These are phyloP conservation scores for Apiospora hydei DNA, from an alignment of 2,329 filamentous ascomycete species.

Conservation along the genomic window DNA sequence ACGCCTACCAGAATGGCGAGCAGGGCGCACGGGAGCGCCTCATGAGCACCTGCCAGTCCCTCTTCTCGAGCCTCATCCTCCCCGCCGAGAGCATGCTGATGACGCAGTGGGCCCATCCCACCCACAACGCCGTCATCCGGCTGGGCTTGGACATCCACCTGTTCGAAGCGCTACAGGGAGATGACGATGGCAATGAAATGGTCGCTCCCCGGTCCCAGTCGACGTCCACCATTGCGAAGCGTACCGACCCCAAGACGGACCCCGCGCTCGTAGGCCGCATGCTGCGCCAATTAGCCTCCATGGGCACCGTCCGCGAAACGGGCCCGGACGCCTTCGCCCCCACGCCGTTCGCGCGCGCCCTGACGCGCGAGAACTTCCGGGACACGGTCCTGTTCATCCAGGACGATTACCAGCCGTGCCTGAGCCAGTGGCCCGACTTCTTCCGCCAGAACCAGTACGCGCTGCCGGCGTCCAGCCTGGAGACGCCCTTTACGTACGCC, in stretches of 20 bases:
- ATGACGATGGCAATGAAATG: background rate
- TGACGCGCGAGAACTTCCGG: background rate
- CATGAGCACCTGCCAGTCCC: background rate
- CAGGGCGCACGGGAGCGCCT: background rate
- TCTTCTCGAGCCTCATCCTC: background rate
- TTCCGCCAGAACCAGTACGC: background rate
- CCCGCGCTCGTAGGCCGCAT: slow-evolving; percentile 7
- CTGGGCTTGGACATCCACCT: background rate
- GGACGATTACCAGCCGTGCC: slow-evolving; percentile 1
- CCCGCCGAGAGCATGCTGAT: background rate
- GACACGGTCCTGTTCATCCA: slow-evolving; percentile 5
- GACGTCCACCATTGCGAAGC: background rate
- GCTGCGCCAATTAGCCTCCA: slow-evolving; percentile 5
- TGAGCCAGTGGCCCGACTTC: background rate
- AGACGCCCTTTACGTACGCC: background rate
- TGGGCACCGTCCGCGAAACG: background rate
- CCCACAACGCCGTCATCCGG: slow-evolving; percentile 10
- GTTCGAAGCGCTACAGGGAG: background rate
- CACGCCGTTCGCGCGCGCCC: slow-evolving; percentile 3
- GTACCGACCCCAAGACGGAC: background rate
- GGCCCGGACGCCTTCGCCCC: background rate
- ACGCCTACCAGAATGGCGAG: background rate
- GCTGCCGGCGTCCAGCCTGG: background rate
- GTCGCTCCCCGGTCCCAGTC: background rate
- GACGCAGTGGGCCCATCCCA: slow-evolving; percentile 6